Percentiles rank a stretch among this genome's conserved stretches.
phyloP scores from a whole-genome alignment of 345 rosid genomes.

The Angophora floribunda region DNA sequence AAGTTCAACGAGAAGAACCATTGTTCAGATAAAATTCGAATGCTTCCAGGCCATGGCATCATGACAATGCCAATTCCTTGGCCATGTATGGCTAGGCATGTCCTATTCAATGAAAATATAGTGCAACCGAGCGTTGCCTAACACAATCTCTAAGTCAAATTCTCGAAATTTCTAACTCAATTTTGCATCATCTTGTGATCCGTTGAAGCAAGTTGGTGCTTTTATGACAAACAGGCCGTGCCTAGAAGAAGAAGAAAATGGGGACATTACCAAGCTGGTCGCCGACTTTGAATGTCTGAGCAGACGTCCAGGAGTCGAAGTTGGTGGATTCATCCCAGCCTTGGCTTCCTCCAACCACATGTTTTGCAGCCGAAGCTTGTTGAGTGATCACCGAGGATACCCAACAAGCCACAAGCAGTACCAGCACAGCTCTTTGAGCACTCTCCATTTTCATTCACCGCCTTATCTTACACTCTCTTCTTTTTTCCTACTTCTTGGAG shows the following conservation, averaged over 20 bases:
- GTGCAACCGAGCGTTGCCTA: neutral
- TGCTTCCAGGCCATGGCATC: neutral
- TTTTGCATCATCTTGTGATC: neutral
- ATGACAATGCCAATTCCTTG: neutral
- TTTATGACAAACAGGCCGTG: neutral
- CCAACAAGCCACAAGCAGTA: conserved; percentile 15
- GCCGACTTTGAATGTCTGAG: conserved; percentile 64
- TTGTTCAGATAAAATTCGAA: neutral
- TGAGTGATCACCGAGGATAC: neutral
- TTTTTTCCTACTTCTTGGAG: neutral
- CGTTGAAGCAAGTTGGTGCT: neutral
- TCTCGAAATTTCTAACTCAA: neutral
- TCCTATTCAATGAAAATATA: neutral
- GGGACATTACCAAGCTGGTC: conserved; percentile 57
- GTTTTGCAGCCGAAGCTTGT: conserved; percentile 42
- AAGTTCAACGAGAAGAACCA: neutral
- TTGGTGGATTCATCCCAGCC: conserved; percentile 85
- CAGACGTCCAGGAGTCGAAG: conserved; percentile 63
- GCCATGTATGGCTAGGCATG: neutral
- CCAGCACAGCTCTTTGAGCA: conserved; percentile 5
- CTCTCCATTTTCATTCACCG: conserved; percentile 12
- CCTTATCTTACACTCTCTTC: neutral
- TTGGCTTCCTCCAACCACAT: conserved; percentile 75
- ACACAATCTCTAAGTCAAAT: neutral
- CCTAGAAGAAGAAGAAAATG: neutral